Conservation (phyloP, 441 rosid genomes). For the Populus hybrid region DNA sequence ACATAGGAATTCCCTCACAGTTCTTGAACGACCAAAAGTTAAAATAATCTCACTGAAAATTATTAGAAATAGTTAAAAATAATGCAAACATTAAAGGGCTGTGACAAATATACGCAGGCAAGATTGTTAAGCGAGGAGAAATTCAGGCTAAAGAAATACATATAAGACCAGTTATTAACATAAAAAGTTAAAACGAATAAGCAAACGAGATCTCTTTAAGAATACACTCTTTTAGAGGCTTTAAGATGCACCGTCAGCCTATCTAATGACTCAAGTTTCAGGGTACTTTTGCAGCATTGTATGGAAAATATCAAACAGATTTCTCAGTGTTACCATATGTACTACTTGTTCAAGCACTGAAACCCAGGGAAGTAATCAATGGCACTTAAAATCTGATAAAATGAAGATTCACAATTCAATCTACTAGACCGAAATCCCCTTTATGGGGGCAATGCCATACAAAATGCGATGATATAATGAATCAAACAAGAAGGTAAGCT, state of each 20-base stretch:
- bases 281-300: too few relatives aligned
- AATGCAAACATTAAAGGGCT: not conserved
- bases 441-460: not conserved
- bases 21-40: slow-evolving; percentile 94
- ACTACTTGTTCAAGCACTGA: too few relatives aligned
- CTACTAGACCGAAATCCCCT: not conserved
- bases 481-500: not conserved
- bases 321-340: too few relatives aligned
- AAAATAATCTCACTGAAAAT: slow-evolving; percentile 86
- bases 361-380: too few relatives aligned
- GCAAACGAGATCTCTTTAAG: too few relatives aligned
- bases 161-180: too few relatives aligned
- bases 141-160: not conserved
- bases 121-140: not conserved
- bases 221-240: too few relatives aligned
- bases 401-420: not conserved
- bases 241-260: too few relatives aligned
- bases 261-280: too few relatives aligned
- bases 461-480: not conserved
- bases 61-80: slow-evolving; percentile 15
- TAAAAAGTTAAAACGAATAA: too few relatives aligned
- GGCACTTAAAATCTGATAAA: too few relatives aligned
- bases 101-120: not conserved
- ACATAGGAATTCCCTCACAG: slow-evolving; percentile 88
- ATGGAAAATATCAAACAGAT: too few relatives aligned